phyloP scores from a whole-genome alignment of 257 asterid species.

The Lithospermum erythrorhizon region DNA sequence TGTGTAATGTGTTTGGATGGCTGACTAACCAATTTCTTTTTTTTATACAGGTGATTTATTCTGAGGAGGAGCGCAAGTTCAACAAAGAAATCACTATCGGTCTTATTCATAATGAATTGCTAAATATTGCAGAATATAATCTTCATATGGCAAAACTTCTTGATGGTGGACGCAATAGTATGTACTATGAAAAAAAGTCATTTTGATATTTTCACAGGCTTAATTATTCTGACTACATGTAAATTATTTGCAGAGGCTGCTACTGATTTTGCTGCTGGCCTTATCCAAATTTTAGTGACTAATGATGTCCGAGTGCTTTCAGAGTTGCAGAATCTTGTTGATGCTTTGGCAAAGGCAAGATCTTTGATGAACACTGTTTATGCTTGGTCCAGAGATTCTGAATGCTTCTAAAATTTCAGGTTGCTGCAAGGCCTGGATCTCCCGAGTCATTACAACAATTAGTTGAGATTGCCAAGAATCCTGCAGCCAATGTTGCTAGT shows the following conservation, averaged over 20 bases:
- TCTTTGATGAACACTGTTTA: slow-evolving; percentile 4
- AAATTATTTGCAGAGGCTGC: slow-evolving; percentile 70
- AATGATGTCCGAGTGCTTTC: slow-evolving; percentile 64
- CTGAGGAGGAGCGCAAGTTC: slow-evolving; percentile 87
- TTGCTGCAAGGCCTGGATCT: slow-evolving; percentile 96
- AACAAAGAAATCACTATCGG: slow-evolving; percentile 77
- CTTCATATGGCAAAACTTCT: slow-evolving; percentile 94
- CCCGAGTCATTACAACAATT: slow-evolving; percentile 85
- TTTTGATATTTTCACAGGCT: slow-evolving; percentile 5
- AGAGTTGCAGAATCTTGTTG: slow-evolving; percentile 85
- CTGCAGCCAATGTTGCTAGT: slow-evolving; percentile 34
- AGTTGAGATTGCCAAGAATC: slow-evolving; percentile 91
- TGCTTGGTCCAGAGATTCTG: slow-evolving; percentile 14
- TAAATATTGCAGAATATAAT: slow-evolving; percentile 86
- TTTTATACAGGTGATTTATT: slow-evolving; percentile 68
- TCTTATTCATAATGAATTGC: slow-evolving; percentile 66
- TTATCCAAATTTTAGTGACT: slow-evolving; percentile 53
- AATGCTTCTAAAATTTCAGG: slow-evolving; percentile 32
- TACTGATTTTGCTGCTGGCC: slow-evolving; percentile 79
- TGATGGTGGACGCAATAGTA: slow-evolving; percentile 95
- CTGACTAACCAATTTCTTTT: slow-evolving; percentile 1
- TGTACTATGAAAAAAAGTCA: slow-evolving; percentile 16
- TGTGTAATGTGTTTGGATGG: neutral
- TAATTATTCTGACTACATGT: slow-evolving; percentile 13
- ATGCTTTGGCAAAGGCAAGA: slow-evolving; percentile 78